Percentiles rank a stretch among this genome's conserved stretches.
phyloP scores from a whole-genome alignment of 139 green algal species.

The Tetradesmus lagerheimii region DNA sequence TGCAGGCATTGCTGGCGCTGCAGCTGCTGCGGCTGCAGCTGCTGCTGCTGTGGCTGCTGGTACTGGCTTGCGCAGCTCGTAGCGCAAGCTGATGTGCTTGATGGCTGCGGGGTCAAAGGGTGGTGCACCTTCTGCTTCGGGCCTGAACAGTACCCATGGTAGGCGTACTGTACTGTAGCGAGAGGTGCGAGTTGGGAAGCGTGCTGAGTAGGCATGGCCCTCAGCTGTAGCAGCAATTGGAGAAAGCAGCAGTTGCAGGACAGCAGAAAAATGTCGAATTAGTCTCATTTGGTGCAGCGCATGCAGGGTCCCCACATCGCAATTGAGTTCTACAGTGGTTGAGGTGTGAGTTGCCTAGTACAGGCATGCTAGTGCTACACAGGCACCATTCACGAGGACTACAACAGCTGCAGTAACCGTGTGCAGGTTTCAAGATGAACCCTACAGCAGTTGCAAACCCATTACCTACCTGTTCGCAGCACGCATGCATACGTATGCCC shows the following conservation, averaged over 20 bases:
- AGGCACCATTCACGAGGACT: too few relatives aligned
- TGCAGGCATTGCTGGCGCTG: not conserved
- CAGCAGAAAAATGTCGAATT: too few relatives aligned
- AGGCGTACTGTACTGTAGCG: constrained; percentile 82
- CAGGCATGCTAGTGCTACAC: too few relatives aligned
- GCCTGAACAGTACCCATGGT: constrained; percentile 88
- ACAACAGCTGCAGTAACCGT: too few relatives aligned
- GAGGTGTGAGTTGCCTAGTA: too few relatives aligned
- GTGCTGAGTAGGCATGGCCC: constrained; percentile 60
- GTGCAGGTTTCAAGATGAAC: too few relatives aligned
- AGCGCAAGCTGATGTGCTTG: constrained; percentile 47
- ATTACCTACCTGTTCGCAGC: constrained; percentile 54
- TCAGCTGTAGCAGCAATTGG: not conserved
- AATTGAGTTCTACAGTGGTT: too few relatives aligned
- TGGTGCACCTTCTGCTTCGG: constrained; percentile 60
- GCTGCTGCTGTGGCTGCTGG: constrained; percentile 31
- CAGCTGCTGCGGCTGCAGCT: constrained; percentile 2
- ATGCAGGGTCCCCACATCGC: too few relatives aligned
- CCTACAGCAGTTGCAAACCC: too few relatives aligned
- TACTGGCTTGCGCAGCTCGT: constrained; percentile 39
- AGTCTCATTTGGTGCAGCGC: too few relatives aligned
- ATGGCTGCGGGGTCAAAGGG: constrained; percentile 57
- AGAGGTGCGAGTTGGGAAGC: constrained; percentile 73
- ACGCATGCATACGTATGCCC: constrained; percentile 84
- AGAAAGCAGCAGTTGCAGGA: too few relatives aligned